Base-by-base conservation (phyloP, 441 rosid species). In the Jatropha multifida region DNA sequence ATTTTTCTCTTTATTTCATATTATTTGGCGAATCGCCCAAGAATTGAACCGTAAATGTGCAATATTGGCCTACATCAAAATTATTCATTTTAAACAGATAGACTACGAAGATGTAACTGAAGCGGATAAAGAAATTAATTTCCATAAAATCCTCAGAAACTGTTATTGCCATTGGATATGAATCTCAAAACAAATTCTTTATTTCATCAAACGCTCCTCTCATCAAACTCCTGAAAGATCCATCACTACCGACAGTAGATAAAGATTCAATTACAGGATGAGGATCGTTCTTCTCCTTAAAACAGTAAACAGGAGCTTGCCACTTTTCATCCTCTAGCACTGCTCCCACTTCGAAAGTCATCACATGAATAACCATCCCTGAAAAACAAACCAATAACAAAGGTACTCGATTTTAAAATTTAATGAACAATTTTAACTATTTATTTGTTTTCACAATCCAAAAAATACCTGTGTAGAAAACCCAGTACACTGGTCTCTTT, bases 241-340 rank as follows among this genome's bases (percentile, higher is more conserved):
- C 18, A 17, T 7, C 14, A 17, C 20, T 5, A 4, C 44, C 56
- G 69, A 5, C 69, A 73, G 44, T 20, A 52, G 51, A 61, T 68
- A 23, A 61, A 69, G 76, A 23, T 60, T 76, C 58, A 74, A 79
- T 14, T 40, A 66, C 54, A 44, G 48, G 26, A 44, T 27, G 17
- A 44, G 48, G 26, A 44, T 27, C n/a, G 18, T 68, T 51, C 61
- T 74, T 65, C 60, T 44, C 55, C 41, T 77, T 46, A 68, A 92
- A 92, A 74, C 95, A 92, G 74, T 86, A 88, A 67, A 77, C 78
- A 23, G 96, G 93, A 3, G 94, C 94, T 60, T 89, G 94, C 94
- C 94, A 89, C 44, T 86, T 76, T 26, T 83, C 79, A 79, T 90
- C 96, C 59, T 85, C 92, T 9, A 90, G 81, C 37, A 85, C 86